phyloP scores from a whole-genome alignment of 805 yeast species.

The Hemisphaericaspora nanyangensis region DNA sequence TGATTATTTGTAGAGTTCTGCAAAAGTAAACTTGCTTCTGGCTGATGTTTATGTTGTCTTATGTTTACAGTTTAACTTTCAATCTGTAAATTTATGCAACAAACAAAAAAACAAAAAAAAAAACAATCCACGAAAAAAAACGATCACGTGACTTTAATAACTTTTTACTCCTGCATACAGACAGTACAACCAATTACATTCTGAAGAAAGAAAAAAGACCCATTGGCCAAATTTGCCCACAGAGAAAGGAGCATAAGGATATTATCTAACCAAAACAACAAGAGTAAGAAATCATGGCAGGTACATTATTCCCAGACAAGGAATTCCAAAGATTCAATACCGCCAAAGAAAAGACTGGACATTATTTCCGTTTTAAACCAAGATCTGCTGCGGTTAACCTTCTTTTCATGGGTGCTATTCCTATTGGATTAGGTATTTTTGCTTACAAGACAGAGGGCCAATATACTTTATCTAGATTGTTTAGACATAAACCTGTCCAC shows the following conservation, averaged over 20 bases:
- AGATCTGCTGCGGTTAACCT: slow-evolving; percentile 33
- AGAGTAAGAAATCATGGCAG: too few species aligned
- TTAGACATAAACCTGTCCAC: slow-evolving; percentile 34
- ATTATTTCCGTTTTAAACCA: slow-evolving; percentile 40
- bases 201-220: slow-evolving; percentile 1
- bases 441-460: slow-evolving; percentile 41
- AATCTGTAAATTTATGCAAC: too few species aligned
- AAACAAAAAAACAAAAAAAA: too few species aligned
- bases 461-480: slow-evolving; percentile 25
- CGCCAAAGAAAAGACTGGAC: slow-evolving; percentile 40
- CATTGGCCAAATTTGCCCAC: background rate
- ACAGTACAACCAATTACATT: slow-evolving; percentile 1
- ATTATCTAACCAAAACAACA: too few species aligned
- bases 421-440: slow-evolving; percentile 31
- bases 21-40: too few species aligned
- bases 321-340: slow-evolving; percentile 39
- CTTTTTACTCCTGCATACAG: background rate
- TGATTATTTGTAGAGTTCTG: too few species aligned
- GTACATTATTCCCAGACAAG: slow-evolving; percentile 38
- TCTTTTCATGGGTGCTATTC: slow-evolving; percentile 35
- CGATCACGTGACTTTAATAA: slow-evolving; percentile 4
- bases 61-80: background rate
- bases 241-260: too few species aligned
- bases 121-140: background rate
- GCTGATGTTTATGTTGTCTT: background rate